Conservation (phyloP, 2,329 filamentous ascomycete genomes). For the Sporothrix humicola region DNA sequence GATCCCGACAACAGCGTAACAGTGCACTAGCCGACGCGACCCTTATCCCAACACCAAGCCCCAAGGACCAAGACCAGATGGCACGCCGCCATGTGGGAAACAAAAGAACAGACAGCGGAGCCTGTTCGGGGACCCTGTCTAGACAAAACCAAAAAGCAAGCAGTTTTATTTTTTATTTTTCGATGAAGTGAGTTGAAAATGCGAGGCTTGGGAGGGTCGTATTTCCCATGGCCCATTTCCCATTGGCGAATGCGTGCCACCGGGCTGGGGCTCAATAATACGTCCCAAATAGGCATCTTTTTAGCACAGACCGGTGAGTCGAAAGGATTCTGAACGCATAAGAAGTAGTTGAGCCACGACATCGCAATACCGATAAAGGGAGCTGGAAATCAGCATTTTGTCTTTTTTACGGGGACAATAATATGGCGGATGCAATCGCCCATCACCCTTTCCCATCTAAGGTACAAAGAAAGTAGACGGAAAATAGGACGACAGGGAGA, state of each 20-base stretch:
- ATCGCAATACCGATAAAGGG: constrained; percentile 9
- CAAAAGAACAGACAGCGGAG: neutral
- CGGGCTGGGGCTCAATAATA: constrained; percentile 10
- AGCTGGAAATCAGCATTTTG: neutral
- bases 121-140: neutral
- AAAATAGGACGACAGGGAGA: constrained; percentile 15
- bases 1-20: neutral
- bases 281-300: neutral
- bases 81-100: neutral
- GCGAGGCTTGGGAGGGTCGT: neutral
- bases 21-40: constrained; percentile 11
- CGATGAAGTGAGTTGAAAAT: neutral
- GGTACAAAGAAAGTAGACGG: neutral
- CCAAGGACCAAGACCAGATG: neutral
- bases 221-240: constrained; percentile 19
- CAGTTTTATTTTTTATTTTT: neutral
- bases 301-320: neutral
- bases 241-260: constrained; percentile 5
- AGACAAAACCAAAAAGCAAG: neutral
- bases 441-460: constrained; percentile 4
- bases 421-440: neutral
- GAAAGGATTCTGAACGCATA: neutral
- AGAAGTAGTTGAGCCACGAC: neutral
- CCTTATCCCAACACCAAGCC: neutral
- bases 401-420: neutral